A percentile compares a stretch with the other conserved stretches of the same genome.
These are phyloP conservation scores for Neohortaea acidophila DNA, from an alignment of 495 filamentous ascomycete species.

Conservation along the genomic window DNA sequence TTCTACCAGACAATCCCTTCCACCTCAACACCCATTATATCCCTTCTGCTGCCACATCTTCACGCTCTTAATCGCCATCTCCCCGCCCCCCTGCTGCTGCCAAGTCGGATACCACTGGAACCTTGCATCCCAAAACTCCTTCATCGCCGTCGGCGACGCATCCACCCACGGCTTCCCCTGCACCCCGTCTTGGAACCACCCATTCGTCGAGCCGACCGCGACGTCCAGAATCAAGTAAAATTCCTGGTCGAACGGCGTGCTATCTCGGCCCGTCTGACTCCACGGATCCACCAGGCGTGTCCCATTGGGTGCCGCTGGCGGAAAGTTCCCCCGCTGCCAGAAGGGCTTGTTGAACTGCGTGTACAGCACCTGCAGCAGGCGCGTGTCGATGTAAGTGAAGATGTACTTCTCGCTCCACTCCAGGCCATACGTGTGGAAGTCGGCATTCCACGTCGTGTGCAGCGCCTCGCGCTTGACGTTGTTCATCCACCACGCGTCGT, in stretches of 20 bases:
- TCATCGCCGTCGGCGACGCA: slow-evolving; percentile 42
- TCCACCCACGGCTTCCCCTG: slow-evolving; percentile 72
- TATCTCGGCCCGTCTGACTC: slow-evolving; percentile 43
- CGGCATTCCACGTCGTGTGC: slow-evolving; percentile 55
- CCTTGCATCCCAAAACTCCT: slow-evolving; percentile 57
- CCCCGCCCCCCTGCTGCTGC: slow-evolving; percentile 41
- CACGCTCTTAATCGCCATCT: slow-evolving; percentile 59
- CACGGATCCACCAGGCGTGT: slow-evolving; percentile 52
- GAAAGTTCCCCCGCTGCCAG: slow-evolving; percentile 63
- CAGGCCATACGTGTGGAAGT: slow-evolving; percentile 59
- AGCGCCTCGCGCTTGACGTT: slow-evolving; percentile 61
- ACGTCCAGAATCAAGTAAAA: slow-evolving; percentile 77
- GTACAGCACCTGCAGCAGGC: slow-evolving; percentile 65
- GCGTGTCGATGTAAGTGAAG: slow-evolving; percentile 71
- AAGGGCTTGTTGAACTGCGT: slow-evolving; percentile 56
- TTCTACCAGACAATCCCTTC: no score
- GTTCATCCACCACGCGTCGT: slow-evolving; percentile 62
- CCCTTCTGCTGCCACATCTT: slow-evolving; percentile 60
- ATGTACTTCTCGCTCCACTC: slow-evolving; percentile 84
- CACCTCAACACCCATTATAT: slow-evolving; percentile 27
- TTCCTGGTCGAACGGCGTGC: slow-evolving; percentile 64
- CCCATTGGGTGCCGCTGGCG: slow-evolving; percentile 50
- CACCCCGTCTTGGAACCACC: slow-evolving; percentile 62
- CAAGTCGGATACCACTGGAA: slow-evolving; percentile 63
- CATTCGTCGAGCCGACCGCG: slow-evolving; percentile 69